A percentile compares a stretch with the other conserved stretches of the same genome.
Evolutionary conservation across 495 filamentous ascomycete species (phyloP).

Genomic region (Rostrohypoxylon terebratum): DNA sequence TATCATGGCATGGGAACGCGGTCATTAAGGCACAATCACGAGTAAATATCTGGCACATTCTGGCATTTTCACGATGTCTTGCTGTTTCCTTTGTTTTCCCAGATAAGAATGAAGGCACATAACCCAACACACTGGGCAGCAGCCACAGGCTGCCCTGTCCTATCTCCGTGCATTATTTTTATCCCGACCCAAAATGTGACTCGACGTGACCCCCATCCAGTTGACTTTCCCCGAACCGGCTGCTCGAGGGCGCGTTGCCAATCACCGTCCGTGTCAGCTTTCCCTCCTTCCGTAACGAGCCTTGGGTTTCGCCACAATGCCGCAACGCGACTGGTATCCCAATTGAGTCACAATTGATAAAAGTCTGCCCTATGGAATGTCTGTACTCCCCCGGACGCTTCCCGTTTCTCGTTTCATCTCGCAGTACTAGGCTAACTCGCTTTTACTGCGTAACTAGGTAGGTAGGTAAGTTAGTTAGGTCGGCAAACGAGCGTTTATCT

Average conservation of each 20-base stretch:
- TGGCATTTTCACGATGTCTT: not conserved
- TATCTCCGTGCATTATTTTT: conserved; percentile 29
- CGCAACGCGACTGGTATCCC: conserved; percentile 11
- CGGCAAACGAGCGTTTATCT: not conserved
- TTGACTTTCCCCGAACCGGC: conserved; percentile 18
- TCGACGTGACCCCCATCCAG: not conserved
- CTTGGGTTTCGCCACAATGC: conserved; percentile 35
- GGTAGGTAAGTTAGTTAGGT: too few relatives aligned
- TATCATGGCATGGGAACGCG: not conserved
- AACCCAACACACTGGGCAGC: not conserved
- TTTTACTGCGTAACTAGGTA: not conserved
- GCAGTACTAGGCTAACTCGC: not conserved
- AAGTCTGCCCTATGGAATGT: conserved; percentile 24
- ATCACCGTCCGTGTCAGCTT: conserved; percentile 26
- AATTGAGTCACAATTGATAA: conserved; percentile 27
- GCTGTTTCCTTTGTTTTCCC: not conserved
- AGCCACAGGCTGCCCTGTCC: not conserved
- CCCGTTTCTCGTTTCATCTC: conserved; percentile 8
- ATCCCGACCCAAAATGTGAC: conserved; percentile 26
- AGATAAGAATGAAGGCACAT: not conserved
- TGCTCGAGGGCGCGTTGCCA: conserved; percentile 24
- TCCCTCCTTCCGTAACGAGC: conserved; percentile 44
- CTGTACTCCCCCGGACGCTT: not conserved
- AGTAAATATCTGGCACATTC: not conserved
- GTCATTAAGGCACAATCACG: not conserved